Evolutionary conservation across 2,329 filamentous ascomycete species (phyloP).

Genomic region (Plectosphaerella cucumerina): DNA sequence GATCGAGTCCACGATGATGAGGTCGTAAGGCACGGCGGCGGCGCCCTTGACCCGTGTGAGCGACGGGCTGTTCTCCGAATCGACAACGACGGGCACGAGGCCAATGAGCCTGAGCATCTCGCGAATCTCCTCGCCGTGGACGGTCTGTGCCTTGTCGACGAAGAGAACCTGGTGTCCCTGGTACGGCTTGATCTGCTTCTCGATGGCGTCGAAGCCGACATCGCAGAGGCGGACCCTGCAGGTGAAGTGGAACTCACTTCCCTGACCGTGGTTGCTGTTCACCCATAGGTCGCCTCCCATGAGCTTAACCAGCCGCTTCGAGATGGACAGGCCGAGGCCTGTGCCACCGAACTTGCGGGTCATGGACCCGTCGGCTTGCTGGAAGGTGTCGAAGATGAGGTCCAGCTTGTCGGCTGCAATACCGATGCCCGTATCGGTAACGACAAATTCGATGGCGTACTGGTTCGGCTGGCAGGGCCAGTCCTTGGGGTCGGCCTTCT

Average conservation of each 20-base stretch:
- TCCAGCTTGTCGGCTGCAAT: slow-evolving; percentile 94
- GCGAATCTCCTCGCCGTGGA: slow-evolving; percentile 70
- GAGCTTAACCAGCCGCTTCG: slow-evolving; percentile 87
- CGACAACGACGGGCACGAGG: slow-evolving; percentile 79
- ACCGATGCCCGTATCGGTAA: slow-evolving; percentile 94
- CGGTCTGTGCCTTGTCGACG: slow-evolving; percentile 84
- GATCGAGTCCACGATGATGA: slow-evolving; percentile 92
- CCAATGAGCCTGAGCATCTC: slow-evolving; percentile 75
- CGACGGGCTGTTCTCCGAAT: slow-evolving; percentile 64
- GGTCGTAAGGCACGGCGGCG: slow-evolving; percentile 74
- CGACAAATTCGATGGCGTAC: slow-evolving; percentile 92
- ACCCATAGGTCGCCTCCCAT: slow-evolving; percentile 98
- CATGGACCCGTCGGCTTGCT: slow-evolving; percentile 95
- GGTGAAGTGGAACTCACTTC: slow-evolving; percentile 95
- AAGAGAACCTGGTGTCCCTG: slow-evolving; percentile 89
- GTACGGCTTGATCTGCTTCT: slow-evolving; percentile 85
- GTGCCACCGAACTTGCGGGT: slow-evolving; percentile 95
- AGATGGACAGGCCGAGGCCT: slow-evolving; percentile 89
- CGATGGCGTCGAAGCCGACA: slow-evolving; percentile 71
- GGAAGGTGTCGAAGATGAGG: slow-evolving; percentile 97
- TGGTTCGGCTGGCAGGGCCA: slow-evolving; percentile 66
- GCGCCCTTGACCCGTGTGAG: slow-evolving; percentile 49
- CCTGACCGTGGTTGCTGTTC: slow-evolving; percentile 83
- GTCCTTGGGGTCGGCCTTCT: slow-evolving; percentile 58
- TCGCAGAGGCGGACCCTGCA: slow-evolving; percentile 83